Conservation (phyloP, 1,284 basidiomycete genomes). For the Rhodotorula glutinis region DNA sequence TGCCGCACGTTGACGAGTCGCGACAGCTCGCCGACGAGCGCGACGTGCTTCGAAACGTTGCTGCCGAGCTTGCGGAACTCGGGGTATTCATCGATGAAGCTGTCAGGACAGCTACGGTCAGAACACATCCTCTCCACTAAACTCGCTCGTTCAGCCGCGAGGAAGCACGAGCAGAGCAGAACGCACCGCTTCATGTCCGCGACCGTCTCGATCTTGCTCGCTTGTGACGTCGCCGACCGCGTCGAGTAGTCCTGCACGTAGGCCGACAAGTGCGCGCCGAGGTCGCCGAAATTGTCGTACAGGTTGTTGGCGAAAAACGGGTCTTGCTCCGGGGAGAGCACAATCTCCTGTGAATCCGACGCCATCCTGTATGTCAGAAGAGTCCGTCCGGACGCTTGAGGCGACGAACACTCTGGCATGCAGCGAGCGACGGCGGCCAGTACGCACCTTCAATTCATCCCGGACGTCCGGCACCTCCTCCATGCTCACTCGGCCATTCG, state of each 20-base stretch:
- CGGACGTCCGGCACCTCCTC: conserved; percentile 79
- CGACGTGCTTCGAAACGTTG: conserved; percentile 98
- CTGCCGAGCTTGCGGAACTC: conserved; percentile 94
- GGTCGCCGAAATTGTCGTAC: conserved; percentile 92
- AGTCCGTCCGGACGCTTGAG: background rate
- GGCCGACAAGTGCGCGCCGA: conserved; percentile 85
- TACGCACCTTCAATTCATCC: conserved; percentile 71
- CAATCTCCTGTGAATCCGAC: conserved; percentile 70
- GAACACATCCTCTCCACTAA: background rate
- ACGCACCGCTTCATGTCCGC: conserved; percentile 82
- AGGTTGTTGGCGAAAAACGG: conserved; percentile 91
- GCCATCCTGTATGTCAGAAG: background rate
- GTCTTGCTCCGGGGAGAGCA: conserved; percentile 85
- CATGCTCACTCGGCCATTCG: conserved; percentile 87
- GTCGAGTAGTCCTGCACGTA: conserved; percentile 95
- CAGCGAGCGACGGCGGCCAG: too few species aligned
- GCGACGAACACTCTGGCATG: background rate
- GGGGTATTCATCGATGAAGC: conserved; percentile 96
- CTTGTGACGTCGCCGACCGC: conserved; percentile 63
- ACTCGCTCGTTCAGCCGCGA: too few species aligned
- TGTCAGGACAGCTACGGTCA: background rate
- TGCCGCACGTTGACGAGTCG: conserved; percentile 81
- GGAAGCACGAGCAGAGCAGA: background rate
- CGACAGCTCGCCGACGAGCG: conserved; percentile 92
- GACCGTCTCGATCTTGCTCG: conserved; percentile 87